These are phyloP conservation scores for Trametes polyzona DNA, from an alignment of 1,284 basidiomycete species.

Conservation along the genomic window DNA sequence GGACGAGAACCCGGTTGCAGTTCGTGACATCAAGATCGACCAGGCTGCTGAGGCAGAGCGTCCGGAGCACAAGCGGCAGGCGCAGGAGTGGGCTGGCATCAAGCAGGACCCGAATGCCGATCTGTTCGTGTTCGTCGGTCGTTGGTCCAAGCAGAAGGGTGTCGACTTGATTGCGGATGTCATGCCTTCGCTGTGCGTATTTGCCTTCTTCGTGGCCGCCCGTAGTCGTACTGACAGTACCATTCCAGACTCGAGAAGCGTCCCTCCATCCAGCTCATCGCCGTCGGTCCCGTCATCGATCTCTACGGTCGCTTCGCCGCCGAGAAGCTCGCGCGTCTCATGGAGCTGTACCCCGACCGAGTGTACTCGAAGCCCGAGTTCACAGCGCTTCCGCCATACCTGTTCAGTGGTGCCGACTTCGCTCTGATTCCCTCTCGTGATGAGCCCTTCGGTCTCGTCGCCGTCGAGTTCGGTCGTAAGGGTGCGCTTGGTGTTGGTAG, in stretches of 20 bases:
- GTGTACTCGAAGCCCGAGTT: slow-evolving; percentile 95
- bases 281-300: slow-evolving; percentile 92
- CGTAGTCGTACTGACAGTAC: slow-evolving; percentile 19
- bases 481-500: slow-evolving; percentile 93
- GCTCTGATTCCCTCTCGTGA: slow-evolving; percentile 93
- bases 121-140: slow-evolving; percentile 92
- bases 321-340: slow-evolving; percentile 87
- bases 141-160: slow-evolving; percentile 97
- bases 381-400: slow-evolving; percentile 88
- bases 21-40: slow-evolving; percentile 80
- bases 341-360: slow-evolving; percentile 93
- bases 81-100: slow-evolving; percentile 92
- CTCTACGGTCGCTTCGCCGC: slow-evolving; percentile 93
- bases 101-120: slow-evolving; percentile 89
- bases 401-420: slow-evolving; percentile 94
- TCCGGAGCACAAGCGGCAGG: slow-evolving; percentile 87
- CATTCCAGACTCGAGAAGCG: slow-evolving; percentile 76
- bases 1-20: slow-evolving; percentile 74
- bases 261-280: slow-evolving; percentile 83
- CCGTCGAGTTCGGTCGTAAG: slow-evolving; percentile 94
- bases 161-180: slow-evolving; percentile 94
- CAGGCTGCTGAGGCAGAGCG: slow-evolving; percentile 83
- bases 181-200: slow-evolving; percentile 80
- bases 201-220: neutral
- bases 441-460: slow-evolving; percentile 93